A percentile compares a stretch with the other conserved stretches of the same genome.
Evolutionary conservation across 108 stramenopile species (phyloP).

Genomic region (Cyclostephanos tholiformis): DNA sequence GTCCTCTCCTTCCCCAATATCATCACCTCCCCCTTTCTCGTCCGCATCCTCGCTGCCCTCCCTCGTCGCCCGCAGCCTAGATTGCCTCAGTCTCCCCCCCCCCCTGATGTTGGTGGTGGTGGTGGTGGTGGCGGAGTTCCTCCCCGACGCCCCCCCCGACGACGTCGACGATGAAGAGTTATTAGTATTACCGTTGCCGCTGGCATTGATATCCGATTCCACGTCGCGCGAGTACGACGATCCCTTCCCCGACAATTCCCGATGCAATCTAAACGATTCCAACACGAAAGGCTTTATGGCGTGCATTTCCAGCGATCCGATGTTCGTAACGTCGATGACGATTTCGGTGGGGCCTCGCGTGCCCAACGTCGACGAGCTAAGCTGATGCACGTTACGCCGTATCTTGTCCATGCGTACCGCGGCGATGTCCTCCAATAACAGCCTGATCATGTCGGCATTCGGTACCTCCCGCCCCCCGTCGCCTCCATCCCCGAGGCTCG

Average conservation of each 20-base stretch:
- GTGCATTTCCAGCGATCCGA: slow-evolving; percentile 78
- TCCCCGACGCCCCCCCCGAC: not conserved
- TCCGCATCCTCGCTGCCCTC: slow-evolving; percentile 6
- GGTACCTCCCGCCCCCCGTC: slow-evolving; percentile 39
- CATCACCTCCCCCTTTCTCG: slow-evolving; percentile 1
- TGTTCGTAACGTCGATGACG: slow-evolving; percentile 70
- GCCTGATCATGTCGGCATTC: slow-evolving; percentile 43
- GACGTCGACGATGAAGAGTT: not conserved
- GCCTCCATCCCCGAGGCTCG: slow-evolving; percentile 18
- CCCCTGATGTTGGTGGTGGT: not conserved
- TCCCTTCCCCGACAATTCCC: slow-evolving; percentile 49
- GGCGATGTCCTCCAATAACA: slow-evolving; percentile 72
- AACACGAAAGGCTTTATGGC: slow-evolving; percentile 64
- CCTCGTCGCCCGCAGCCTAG: slow-evolving; percentile 1
- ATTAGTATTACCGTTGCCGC: not conserved
- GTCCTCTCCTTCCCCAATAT: slow-evolving; percentile 7
- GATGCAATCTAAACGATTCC: slow-evolving; percentile 51
- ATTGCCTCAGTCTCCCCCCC: slow-evolving; percentile 7
- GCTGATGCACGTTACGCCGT: slow-evolving; percentile 70
- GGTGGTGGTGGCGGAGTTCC: not conserved
- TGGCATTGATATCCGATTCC: not conserved
- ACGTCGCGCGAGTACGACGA: slow-evolving; percentile 27
- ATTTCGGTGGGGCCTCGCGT: slow-evolving; percentile 22
- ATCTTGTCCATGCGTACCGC: slow-evolving; percentile 77
- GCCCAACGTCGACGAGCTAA: slow-evolving; percentile 52